These are phyloP conservation scores for Citeromyces siamensis DNA, from an alignment of 1,139 yeast species.

Conservation along the genomic window DNA sequence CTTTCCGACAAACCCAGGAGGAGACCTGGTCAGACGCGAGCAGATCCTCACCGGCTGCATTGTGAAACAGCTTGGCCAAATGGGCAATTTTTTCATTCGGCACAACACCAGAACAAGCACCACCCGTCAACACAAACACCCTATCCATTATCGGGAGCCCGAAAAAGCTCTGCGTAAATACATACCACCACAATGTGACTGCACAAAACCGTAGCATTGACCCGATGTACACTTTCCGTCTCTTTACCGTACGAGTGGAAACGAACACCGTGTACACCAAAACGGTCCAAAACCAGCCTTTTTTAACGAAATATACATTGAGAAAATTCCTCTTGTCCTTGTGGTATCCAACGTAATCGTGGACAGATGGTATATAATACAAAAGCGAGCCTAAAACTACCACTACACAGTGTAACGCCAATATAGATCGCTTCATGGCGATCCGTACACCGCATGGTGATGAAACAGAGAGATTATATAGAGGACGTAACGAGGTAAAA, in stretches of 20 bases:
- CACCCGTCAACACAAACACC: conserved; percentile 73
- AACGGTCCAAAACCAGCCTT: conserved; percentile 93
- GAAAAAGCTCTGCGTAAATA: conserved; percentile 84
- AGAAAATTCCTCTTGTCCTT: conserved; percentile 52
- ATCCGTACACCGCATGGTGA: too few species aligned
- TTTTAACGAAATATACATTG: conserved; percentile 67
- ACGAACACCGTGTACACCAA: conserved; percentile 21
- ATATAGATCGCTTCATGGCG: conserved; percentile 7
- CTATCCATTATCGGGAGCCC: conserved; percentile 88
- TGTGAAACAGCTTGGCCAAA: not conserved
- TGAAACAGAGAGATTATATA: too few species aligned
- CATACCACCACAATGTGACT: conserved; percentile 68
- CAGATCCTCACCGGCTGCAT: not conserved
- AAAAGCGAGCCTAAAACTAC: conserved; percentile 14
- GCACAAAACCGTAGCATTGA: conserved; percentile 24
- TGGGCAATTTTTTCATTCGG: conserved; percentile 8
- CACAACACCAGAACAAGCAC: conserved; percentile 39
- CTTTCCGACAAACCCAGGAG: conserved; percentile 34
- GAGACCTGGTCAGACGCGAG: conserved; percentile 7
- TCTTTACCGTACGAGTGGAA: conserved; percentile 5
- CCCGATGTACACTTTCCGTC: conserved; percentile 3
- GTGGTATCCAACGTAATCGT: conserved; percentile 36
- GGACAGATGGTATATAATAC: conserved; percentile 15
- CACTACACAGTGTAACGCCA: not conserved
- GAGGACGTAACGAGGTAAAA: too few species aligned